Base-by-base conservation (phyloP, 1,284 basidiomycete species). In the Marasmius sp. region DNA sequence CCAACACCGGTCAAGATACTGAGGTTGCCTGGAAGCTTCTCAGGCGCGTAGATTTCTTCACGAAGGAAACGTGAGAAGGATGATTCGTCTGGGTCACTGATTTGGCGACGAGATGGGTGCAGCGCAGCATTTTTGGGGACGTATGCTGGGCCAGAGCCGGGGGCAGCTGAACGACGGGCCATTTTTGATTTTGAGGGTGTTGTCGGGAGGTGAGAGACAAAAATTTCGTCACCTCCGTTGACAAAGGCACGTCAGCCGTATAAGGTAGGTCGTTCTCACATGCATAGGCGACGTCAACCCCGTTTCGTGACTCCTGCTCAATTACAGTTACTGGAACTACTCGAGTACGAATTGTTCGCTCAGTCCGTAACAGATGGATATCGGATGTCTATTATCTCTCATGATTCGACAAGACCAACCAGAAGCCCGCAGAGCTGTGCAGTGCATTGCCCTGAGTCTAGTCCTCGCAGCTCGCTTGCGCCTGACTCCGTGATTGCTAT, bases 1-100 rank as follows among this genome's bases (percentile, higher is more conserved):
- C 80, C 78, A 12, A 88, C 74, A 20, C 87, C 87, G 10, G 85
- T 84, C 43, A 86, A 66, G 65, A 92, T 83, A 69, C 81, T 89
- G 68, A 91, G 69, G 71, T 92, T 92, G 61, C 90, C 90, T 14
- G 81, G 77, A 22, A 89, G 67, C 73, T 92, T 91, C 66, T 92
- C 89, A 7, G 87, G 86, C 50, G 88, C 81, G 61, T 82, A 82
- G 41, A 92, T 77, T 75, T 92, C 84, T 62, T 85, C 85, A 61
- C 86, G 80, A 62, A 90, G 69, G 73, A 89, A 88, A 62, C 79
- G 79, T 36, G 81, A 80, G 67, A 89, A 82, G 33, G 77, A 71
- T 59, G 83, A 81, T 68, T 89, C 88, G 73, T 89, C 81, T 10
- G 86, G 79, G 71, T 89, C 86, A 45, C 66, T 72, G 65, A 65